A percentile compares a stretch with the other conserved stretches of the same genome.
These are phyloP conservation scores for Cyberlindnera amylophila DNA, from an alignment of 805 yeast genomes.

Conservation along the genomic window DNA sequence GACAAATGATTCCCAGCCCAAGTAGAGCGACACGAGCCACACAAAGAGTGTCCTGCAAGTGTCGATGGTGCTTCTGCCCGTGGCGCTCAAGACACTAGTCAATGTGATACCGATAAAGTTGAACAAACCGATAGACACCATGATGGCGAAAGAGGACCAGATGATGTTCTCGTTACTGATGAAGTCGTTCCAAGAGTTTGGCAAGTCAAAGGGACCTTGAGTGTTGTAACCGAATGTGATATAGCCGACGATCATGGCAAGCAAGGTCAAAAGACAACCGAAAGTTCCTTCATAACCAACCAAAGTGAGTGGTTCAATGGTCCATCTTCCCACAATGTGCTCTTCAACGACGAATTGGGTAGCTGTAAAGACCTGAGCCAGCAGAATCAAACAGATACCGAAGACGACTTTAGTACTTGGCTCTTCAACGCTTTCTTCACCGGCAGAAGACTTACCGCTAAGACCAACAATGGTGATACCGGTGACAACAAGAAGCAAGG, in stretches of 20 bases:
- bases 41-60: constrained; percentile 72
- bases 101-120: constrained; percentile 71
- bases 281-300: constrained; percentile 75
- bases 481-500: constrained; percentile 56
- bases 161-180: constrained; percentile 41
- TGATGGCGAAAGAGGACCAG: constrained; percentile 54
- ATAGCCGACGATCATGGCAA: constrained; percentile 43
- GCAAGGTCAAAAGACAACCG: constrained; percentile 47
- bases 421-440: constrained; percentile 5
- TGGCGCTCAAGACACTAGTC: constrained; percentile 64
- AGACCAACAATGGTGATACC: constrained; percentile 74
- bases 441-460: constrained; percentile 47
- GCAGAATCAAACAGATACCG: constrained; percentile 55
- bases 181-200: constrained; percentile 46
- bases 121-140: constrained; percentile 69
- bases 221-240: constrained; percentile 35
- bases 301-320: constrained; percentile 56
- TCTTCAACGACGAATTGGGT: constrained; percentile 78
- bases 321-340: constrained; percentile 49
- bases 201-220: constrained; percentile 49
- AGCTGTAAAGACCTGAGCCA: constrained; percentile 68
- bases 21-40: constrained; percentile 62
- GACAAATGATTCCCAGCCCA: constrained; percentile 76
- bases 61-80: constrained; percentile 75
- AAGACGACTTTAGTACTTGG: constrained; percentile 33